Percentiles rank a stretch among this genome's conserved stretches.
phyloP scores from a whole-genome alignment of 176 grass and related monocot species.

The Hordeum vulgare region DNA sequence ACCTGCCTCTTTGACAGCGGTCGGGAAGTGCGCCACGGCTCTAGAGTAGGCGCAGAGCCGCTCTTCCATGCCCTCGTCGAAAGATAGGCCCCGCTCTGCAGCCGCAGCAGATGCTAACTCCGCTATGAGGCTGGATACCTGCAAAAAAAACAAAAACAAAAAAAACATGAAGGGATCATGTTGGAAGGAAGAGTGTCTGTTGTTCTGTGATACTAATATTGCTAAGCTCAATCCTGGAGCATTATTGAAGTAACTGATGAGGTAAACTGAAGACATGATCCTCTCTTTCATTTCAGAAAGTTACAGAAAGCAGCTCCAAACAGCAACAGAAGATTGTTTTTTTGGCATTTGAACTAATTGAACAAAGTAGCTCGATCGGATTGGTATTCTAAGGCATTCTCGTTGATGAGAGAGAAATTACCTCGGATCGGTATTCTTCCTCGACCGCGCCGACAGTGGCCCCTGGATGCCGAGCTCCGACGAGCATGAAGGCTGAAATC shows the following conservation, averaged over 20 bases:
- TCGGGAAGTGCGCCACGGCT: slow-evolving; percentile 85
- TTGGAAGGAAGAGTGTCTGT: not conserved
- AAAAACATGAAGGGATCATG: not conserved
- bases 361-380: not conserved
- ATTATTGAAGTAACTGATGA: not conserved
- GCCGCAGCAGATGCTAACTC: slow-evolving; percentile 67
- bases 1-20: slow-evolving; percentile 89
- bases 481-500: slow-evolving; percentile 98
- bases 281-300: too few relatives aligned
- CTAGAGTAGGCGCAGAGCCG: slow-evolving; percentile 79
- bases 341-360: not conserved
- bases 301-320: not conserved
- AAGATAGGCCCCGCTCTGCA: slow-evolving; percentile 51
- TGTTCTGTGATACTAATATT: not conserved
- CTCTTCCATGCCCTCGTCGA: slow-evolving; percentile 70
- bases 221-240: not conserved
- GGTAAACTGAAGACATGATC: not conserved
- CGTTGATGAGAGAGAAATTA: not conserved
- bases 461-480: slow-evolving; percentile 85
- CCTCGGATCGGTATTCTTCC: slow-evolving; percentile 65
- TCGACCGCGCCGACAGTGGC: slow-evolving; percentile 77
- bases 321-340: not conserved
- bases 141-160: too few relatives aligned
- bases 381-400: not conserved
- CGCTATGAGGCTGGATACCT: slow-evolving; percentile 68